phyloP scores from a whole-genome alignment of 345 rosid species.

The Turnera subulata region DNA sequence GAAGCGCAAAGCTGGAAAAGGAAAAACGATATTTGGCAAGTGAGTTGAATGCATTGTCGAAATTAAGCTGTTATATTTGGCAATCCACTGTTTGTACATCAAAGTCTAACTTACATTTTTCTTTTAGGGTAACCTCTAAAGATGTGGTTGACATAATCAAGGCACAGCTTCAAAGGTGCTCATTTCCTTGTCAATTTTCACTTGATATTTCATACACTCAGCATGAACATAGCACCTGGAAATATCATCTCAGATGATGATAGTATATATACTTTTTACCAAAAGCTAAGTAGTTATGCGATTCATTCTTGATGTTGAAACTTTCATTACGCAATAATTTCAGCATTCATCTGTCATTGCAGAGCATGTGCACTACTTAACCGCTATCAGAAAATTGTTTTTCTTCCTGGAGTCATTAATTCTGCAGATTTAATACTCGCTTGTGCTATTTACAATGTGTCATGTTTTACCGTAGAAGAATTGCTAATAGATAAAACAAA shows the following conservation, averaged over 20 bases:
- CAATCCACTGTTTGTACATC: neutral
- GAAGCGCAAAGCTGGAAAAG: conserved; percentile 93
- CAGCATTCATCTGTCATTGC: too few species aligned
- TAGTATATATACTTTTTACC: neutral
- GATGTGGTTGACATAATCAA: conserved; percentile 90
- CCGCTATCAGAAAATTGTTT: neutral
- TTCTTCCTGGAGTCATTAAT: neutral
- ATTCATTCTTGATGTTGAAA: too few species aligned
- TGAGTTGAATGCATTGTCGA: conserved; percentile 34
- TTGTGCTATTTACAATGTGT: too few species aligned
- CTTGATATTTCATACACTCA: conserved; percentile 4
- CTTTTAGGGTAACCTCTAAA: conserved; percentile 83
- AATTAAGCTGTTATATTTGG: neutral
- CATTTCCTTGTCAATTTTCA: neutral
- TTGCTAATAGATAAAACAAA: too few species aligned
- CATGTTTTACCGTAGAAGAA: too few species aligned
- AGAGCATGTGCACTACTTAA: too few species aligned
- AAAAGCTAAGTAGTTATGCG: too few species aligned
- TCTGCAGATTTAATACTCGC: neutral
- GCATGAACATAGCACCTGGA: neutral
- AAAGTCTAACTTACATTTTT: conserved; percentile 11
- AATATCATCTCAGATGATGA: neutral
- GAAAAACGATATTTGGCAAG: conserved; percentile 86
- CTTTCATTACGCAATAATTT: too few species aligned
- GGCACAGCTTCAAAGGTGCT: conserved; percentile 93